A percentile compares a stretch with the other conserved stretches of the same genome.
phyloP scores from a whole-genome alignment of 2,329 filamentous ascomycete species.

The Aspergillaceae sp. region DNA sequence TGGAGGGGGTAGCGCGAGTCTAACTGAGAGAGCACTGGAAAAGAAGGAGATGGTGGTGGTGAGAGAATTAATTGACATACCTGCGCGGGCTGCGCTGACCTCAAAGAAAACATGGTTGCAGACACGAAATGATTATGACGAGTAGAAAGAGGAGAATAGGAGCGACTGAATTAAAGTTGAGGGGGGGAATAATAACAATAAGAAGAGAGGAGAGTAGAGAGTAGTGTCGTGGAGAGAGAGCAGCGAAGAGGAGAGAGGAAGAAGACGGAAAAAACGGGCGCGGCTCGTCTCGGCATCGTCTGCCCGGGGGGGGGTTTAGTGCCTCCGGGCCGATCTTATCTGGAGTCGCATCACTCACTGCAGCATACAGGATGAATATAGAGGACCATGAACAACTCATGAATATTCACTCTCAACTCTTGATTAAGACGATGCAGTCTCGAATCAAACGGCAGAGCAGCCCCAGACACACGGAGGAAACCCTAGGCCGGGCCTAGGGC shows the following conservation, averaged over 20 bases:
- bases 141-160: constrained; percentile 1
- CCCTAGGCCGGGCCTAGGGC: too few relatives aligned
- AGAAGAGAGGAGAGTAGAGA: constrained; percentile 8
- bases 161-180: neutral
- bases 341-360: neutral
- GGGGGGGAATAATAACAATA: constrained; percentile 5
- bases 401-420: too few relatives aligned
- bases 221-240: neutral
- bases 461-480: too few relatives aligned
- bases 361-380: too few relatives aligned
- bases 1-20: constrained; percentile 23
- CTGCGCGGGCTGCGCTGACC: constrained; percentile 35
- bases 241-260: neutral
- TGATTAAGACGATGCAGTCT: too few relatives aligned
- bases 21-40: neutral
- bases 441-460: too few relatives aligned
- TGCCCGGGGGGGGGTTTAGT: neutral
- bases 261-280: constrained; percentile 21
- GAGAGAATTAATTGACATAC: constrained; percentile 17
- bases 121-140: neutral
- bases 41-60: constrained; percentile 25
- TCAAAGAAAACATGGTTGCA: constrained; percentile 32
- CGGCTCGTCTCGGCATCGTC: constrained; percentile 28
- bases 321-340: constrained; percentile 4
- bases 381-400: too few relatives aligned